These are phyloP conservation scores for Rhodosporidiobolus sp. DNA, from an alignment of 768 basidiomycete species.

Conservation along the genomic window DNA sequence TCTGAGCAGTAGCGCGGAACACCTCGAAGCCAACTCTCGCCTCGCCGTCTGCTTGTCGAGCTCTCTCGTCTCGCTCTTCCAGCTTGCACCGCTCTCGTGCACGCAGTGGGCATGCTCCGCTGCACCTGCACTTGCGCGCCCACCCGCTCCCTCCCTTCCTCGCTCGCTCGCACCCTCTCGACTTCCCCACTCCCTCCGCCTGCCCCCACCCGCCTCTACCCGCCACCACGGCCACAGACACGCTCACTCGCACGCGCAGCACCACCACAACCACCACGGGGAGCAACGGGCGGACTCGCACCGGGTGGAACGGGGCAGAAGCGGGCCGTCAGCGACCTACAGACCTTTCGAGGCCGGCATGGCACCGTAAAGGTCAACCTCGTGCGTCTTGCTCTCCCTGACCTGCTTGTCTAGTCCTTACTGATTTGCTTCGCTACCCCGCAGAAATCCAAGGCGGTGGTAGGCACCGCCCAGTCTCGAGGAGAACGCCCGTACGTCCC, in stretches of 20 bases:
- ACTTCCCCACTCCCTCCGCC: background rate
- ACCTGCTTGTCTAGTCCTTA: no score
- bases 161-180: background rate
- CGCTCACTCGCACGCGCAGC: background rate
- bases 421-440: background rate
- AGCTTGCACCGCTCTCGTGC: background rate
- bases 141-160: background rate
- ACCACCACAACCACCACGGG: background rate
- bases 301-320: background rate
- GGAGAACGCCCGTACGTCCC: conserved; percentile 41
- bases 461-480: conserved; percentile 39
- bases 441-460: conserved; percentile 21
- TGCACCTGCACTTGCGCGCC: conserved; percentile 9
- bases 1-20: background rate
- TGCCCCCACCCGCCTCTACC: background rate
- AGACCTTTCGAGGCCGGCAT: conserved; percentile 23
- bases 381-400: background rate
- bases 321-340: conserved; percentile 17
- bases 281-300: background rate
- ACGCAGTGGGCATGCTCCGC: background rate
- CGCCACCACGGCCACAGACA: background rate
- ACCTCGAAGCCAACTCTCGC: background rate
- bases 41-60: background rate
- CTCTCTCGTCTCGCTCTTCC: background rate
- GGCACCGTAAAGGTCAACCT: conserved; percentile 35